phyloP scores from a whole-genome alignment of 345 rosid species.

The Brassica carinata region DNA sequence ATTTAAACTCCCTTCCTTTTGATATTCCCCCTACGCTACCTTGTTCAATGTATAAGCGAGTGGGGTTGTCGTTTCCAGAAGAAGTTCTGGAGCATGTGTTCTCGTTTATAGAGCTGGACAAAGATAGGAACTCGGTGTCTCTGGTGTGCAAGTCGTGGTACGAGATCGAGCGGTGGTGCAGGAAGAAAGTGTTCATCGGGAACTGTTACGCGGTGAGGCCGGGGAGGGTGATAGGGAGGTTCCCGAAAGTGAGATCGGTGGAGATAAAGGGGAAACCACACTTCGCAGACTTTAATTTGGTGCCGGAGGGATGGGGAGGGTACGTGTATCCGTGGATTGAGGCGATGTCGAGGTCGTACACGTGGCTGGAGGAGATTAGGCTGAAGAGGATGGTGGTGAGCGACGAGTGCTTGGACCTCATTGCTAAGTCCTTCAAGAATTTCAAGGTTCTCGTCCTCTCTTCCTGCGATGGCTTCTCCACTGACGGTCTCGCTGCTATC shows the following conservation, averaged over 20 bases:
- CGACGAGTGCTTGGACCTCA: constrained; percentile 76
- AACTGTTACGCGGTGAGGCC: constrained; percentile 95
- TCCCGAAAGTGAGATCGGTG: constrained; percentile 82
- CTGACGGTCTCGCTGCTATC: constrained; percentile 87
- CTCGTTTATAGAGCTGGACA: constrained; percentile 61
- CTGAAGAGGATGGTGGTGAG: constrained; percentile 89
- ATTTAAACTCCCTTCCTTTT: not conserved
- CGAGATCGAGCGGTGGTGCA: constrained; percentile 79
- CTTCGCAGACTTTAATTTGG: constrained; percentile 90
- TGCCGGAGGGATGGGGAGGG: constrained; percentile 96
- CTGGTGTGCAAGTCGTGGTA: constrained; percentile 93
- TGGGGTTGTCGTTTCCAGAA: constrained; percentile 77
- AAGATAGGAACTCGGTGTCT: constrained; percentile 81
- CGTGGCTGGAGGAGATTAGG: constrained; percentile 84
- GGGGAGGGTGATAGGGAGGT: constrained; percentile 57
- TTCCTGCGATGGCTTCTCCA: constrained; percentile 91
- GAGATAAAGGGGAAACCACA: constrained; percentile 93
- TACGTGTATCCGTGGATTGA: constrained; percentile 74
- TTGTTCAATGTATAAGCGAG: constrained; percentile 31
- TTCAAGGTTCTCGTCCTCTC: constrained; percentile 75
- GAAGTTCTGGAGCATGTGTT: constrained; percentile 88
- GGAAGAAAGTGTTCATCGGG: constrained; percentile 75
- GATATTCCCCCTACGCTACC: no score
- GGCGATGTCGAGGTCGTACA: constrained; percentile 55
- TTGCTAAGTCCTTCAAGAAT: constrained; percentile 78